Evolutionary conservation across 2,329 filamentous ascomycete species (phyloP).

Genomic region (Neonectria sp.): DNA sequence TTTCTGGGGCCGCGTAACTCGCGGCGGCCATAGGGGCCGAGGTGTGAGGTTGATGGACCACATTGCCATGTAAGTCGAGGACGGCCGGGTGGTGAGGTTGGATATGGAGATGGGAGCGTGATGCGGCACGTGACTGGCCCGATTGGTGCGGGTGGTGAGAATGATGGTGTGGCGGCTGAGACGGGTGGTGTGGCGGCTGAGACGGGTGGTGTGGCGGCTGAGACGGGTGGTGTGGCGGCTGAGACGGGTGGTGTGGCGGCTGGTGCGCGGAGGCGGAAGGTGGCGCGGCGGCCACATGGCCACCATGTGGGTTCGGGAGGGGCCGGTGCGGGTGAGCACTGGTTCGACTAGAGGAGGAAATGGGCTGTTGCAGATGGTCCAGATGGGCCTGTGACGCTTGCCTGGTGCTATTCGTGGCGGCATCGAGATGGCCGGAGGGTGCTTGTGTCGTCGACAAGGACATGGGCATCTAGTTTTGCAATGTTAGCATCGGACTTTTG

Average conservation of each 20-base stretch:
- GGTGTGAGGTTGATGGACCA: slow-evolving; percentile 34
- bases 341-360: slow-evolving; percentile 48
- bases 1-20: slow-evolving; percentile 35
- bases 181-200: slow-evolving; percentile 2
- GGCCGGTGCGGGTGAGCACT: slow-evolving; percentile 44
- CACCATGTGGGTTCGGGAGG: slow-evolving; percentile 29
- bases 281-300: slow-evolving; percentile 31
- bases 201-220: background rate
- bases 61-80: slow-evolving; percentile 32
- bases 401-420: slow-evolving; percentile 12
- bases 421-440: slow-evolving; percentile 15
- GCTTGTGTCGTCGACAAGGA: slow-evolving; percentile 19
- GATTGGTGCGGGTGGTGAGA: background rate
- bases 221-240: background rate
- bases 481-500: slow-evolving; percentile 14
- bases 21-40: slow-evolving; percentile 30
- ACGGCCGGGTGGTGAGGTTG: slow-evolving; percentile 20
- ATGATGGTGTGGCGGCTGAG: background rate
- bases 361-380: slow-evolving; percentile 47
- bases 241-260: background rate
- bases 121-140: slow-evolving; percentile 39
- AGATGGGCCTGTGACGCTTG: slow-evolving; percentile 37
- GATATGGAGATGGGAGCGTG: slow-evolving; percentile 35
- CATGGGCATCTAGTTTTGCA: slow-evolving; percentile 26
- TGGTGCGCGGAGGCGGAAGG: background rate